A percentile compares a stretch with the other conserved stretches of the same genome.
Conservation (phyloP, 2,329 filamentous ascomycete genomes). For the Clonostachys solani region DNA sequence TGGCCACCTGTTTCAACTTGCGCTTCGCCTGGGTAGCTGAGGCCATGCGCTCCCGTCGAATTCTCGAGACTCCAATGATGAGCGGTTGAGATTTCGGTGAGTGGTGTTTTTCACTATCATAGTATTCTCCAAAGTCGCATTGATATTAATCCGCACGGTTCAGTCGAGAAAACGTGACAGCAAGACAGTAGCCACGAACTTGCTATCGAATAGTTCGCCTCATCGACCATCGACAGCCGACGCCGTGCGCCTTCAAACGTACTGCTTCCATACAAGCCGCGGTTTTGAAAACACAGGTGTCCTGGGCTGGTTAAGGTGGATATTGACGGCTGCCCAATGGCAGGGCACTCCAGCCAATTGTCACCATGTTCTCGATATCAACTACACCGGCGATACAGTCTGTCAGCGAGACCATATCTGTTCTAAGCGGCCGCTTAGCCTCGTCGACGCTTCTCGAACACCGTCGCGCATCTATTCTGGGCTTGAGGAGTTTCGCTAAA, state of each 20-base stretch:
- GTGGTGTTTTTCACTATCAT: too few species aligned
- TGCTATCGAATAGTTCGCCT: too few species aligned
- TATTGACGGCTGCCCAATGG: conserved; percentile 17
- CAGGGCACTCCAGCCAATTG: conserved; percentile 11
- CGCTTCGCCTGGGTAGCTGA: neutral
- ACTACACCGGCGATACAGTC: conserved; percentile 90
- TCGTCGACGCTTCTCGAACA: conserved; percentile 93
- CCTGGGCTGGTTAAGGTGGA: conserved; percentile 1
- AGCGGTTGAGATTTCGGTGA: too few species aligned
- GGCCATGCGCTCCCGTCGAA: neutral
- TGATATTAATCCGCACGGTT: too few species aligned
- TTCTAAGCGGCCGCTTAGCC: conserved; percentile 79
- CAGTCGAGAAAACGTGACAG: too few species aligned
- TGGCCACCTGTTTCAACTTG: too few species aligned
- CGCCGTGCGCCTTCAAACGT: too few species aligned
- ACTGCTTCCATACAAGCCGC: too few species aligned
- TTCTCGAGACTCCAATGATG: neutral
- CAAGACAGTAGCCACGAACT: too few species aligned
- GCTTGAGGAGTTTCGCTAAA: conserved; percentile 92
- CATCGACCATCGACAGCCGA: too few species aligned
- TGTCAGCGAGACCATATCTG: conserved; percentile 88
- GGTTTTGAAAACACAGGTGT: neutral
- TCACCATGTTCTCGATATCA: conserved; percentile 58
- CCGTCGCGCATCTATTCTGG: conserved; percentile 86
- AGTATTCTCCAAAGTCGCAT: too few species aligned